phyloP scores from a whole-genome alignment of 2,329 filamentous ascomycete species.

The Aspergillus japonicus region DNA sequence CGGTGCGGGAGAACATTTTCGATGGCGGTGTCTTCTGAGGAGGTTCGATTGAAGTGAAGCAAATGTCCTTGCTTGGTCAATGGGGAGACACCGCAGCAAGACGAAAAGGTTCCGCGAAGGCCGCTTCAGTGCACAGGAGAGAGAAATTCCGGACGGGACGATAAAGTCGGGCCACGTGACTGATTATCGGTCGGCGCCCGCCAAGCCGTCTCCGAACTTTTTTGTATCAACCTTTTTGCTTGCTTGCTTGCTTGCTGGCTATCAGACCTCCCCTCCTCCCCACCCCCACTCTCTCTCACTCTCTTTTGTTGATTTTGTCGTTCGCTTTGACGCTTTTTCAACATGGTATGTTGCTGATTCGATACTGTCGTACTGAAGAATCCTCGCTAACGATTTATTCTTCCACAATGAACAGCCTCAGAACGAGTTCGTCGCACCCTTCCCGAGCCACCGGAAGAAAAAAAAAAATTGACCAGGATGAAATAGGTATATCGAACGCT shows the following conservation, averaged over 20 bases:
- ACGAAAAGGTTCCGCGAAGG: no score
- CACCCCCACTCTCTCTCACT: no score
- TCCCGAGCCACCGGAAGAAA: conserved; percentile 8
- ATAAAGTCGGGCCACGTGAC: conserved; percentile 15
- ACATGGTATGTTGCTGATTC: conserved; percentile 30
- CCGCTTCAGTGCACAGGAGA: not conserved
- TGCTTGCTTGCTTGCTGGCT: conserved; percentile 7
- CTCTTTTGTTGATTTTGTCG: conserved; percentile 13
- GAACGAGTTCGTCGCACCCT: conserved; percentile 42
- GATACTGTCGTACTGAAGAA: not conserved
- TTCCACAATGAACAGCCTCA: conserved; percentile 32
- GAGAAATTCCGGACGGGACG: conserved; percentile 37
- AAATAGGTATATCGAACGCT: conserved; percentile 68
- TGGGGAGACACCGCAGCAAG: not conserved
- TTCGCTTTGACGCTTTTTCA: conserved; percentile 19
- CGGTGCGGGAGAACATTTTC: conserved; percentile 39
- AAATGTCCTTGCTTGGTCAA: not conserved
- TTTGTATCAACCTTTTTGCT: conserved; percentile 10
- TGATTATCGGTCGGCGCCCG: conserved; percentile 12
- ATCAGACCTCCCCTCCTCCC: conserved; percentile 1
- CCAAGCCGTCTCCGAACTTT: conserved; percentile 16
- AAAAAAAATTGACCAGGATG: conserved; percentile 15
- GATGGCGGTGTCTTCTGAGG: conserved; percentile 1
- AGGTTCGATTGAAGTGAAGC: not conserved
- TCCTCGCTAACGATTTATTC: conserved; percentile 9